Percentiles rank a stretch among this genome's conserved stretches.
These are phyloP conservation scores for Podospora anserina DNA, from an alignment of 495 filamentous ascomycete species.

Conservation along the genomic window DNA sequence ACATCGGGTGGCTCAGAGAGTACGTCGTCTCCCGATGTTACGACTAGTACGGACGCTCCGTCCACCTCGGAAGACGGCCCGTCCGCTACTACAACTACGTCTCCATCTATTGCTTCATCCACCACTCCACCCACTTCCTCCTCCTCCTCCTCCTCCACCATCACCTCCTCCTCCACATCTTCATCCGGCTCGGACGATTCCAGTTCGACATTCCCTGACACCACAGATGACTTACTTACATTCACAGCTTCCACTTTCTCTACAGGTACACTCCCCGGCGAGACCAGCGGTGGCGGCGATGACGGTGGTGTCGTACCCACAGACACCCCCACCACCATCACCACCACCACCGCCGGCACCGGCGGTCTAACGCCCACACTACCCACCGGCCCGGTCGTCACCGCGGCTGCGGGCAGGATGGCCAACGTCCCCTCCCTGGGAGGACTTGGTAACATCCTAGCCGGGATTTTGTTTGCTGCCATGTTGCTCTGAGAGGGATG, in stretches of 20 bases:
- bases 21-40: neutral
- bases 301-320: neutral
- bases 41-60: conserved; percentile 1
- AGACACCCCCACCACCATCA: neutral
- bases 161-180: neutral
- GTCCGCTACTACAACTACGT: neutral
- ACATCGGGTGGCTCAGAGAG: conserved; percentile 4
- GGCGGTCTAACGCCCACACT: neutral
- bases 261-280: neutral
- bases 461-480: neutral
- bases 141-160: neutral
- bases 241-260: neutral
- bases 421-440: neutral
- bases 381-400: neutral
- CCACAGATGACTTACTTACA: neutral
- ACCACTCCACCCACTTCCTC: neutral
- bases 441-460: conserved; percentile 4
- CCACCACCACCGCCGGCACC: neutral
- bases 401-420: conserved; percentile 14
- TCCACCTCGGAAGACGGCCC: neutral
- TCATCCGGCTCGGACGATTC: neutral
- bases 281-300: neutral
- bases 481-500: neutral
- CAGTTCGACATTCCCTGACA: neutral
- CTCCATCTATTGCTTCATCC: neutral